Evolutionary conservation across 2,329 filamentous ascomycete genomes (phyloP).

Genomic region (Gyromitra esculenta): DNA sequence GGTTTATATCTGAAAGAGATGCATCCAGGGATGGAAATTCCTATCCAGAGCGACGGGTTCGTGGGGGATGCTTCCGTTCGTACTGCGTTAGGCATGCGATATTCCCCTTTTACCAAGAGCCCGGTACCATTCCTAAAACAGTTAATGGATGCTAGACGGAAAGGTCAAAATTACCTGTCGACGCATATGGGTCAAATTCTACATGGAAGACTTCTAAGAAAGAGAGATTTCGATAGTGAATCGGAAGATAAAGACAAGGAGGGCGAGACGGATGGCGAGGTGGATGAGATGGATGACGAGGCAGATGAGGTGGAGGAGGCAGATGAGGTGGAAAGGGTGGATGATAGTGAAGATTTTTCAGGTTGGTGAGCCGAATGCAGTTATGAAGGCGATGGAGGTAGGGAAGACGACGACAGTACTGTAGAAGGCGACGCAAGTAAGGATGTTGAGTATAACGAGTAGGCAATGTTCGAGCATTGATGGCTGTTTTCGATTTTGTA

Average conservation of each 20-base stretch:
- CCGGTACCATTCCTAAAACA: slow-evolving; percentile 61
- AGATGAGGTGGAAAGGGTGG: no score
- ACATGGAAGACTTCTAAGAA: slow-evolving; percentile 44
- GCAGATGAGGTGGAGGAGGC: no score
- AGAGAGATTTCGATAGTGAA: slow-evolving; percentile 50
- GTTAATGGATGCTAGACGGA: slow-evolving; percentile 59
- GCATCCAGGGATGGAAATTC: background rate
- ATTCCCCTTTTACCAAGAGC: slow-evolving; percentile 60
- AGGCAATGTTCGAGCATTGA: no score
- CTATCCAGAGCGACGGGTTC: slow-evolving; percentile 52
- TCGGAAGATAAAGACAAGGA: background rate
- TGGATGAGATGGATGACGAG: no score
- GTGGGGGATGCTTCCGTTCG: slow-evolving; percentile 35
- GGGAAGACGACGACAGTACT: background rate
- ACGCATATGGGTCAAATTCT: slow-evolving; percentile 63
- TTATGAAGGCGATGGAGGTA: background rate
- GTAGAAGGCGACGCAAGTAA: no score
- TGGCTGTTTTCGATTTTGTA: no score
- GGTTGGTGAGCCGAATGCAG: no score
- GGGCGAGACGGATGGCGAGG: background rate
- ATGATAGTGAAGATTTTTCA: no score
- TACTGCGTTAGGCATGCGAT: slow-evolving; percentile 26
- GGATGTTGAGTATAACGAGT: no score
- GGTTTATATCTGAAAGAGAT: slow-evolving; percentile 62
- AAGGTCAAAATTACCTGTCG: slow-evolving; percentile 60